A percentile compares a stretch with the other conserved stretches of the same genome.
Conservation (phyloP, 805 yeast species). For the Metschnikowia shivogae region DNA sequence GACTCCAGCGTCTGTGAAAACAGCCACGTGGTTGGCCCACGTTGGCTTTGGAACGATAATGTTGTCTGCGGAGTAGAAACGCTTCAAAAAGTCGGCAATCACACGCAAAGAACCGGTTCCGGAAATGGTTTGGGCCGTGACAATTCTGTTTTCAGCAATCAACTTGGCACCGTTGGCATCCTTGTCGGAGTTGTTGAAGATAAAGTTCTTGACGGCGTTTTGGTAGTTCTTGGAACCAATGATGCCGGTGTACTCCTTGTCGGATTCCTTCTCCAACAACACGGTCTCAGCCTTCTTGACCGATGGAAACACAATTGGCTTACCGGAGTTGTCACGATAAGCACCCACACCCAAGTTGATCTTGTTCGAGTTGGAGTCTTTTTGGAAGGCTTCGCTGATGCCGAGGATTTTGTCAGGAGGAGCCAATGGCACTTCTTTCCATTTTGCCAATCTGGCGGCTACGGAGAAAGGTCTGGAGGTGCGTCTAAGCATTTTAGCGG, state of each 20-base stretch:
- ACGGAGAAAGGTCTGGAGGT: conserved; percentile 16
- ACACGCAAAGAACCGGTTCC: conserved; percentile 95
- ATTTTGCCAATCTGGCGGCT: conserved; percentile 18
- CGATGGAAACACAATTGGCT: conserved; percentile 83
- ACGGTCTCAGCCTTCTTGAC: conserved; percentile 62
- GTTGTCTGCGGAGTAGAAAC: conserved; percentile 52
- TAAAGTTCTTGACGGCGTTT: conserved; percentile 60
- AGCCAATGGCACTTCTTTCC: conserved; percentile 42
- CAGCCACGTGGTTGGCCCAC: conserved; percentile 90
- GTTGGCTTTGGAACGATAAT: conserved; percentile 82
- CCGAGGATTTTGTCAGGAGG: conserved; percentile 89
- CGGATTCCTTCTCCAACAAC: conserved; percentile 46
- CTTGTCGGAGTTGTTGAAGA: conserved; percentile 57
- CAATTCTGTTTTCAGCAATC: conserved; percentile 59
- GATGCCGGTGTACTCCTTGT: conserved; percentile 87
- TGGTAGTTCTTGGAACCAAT: conserved; percentile 71
- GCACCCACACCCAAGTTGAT: conserved; percentile 82
- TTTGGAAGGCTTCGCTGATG: conserved; percentile 66
- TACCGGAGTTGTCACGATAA: conserved; percentile 84
- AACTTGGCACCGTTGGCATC: conserved; percentile 54
- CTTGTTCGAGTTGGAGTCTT: conserved; percentile 57
- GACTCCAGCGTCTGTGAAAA: conserved; percentile 71
- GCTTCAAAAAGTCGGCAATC: conserved; percentile 68
- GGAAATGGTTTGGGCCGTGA: conserved; percentile 83
- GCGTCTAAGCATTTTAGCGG: conserved; percentile 17